Evolutionary conservation across 148 eudicot genomes (phyloP).

Genomic region (Rhododendron ovatum): DNA sequence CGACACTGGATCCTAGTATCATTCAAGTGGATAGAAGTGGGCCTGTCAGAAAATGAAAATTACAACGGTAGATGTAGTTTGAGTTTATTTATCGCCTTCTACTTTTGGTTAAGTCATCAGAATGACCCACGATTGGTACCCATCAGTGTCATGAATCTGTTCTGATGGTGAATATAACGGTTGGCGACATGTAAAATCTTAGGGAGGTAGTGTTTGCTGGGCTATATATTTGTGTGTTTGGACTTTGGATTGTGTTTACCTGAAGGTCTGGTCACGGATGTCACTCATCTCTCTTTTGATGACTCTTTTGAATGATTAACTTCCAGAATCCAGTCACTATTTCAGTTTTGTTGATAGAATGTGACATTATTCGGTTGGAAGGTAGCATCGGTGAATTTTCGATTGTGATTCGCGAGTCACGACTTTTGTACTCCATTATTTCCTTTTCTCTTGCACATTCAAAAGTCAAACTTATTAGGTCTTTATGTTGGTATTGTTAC

Average conservation of each 20-base stretch:
- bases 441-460: background rate
- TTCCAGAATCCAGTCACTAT: background rate
- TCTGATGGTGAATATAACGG: background rate
- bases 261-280: background rate
- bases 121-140: background rate
- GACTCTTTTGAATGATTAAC: background rate
- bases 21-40: slow-evolving; percentile 54
- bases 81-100: slow-evolving; percentile 2
- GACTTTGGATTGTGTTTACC: background rate
- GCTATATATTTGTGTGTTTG: background rate
- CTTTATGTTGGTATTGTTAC: background rate
- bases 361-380: background rate
- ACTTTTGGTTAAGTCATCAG: background rate
- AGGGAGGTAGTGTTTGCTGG: slow-evolving; percentile 11
- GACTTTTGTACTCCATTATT: background rate
- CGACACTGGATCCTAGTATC: slow-evolving; percentile 53
- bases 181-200: slow-evolving; percentile 1
- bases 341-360: background rate
- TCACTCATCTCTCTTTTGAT: background rate
- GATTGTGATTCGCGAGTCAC: background rate
- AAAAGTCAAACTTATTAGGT: background rate
- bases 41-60: slow-evolving; percentile 47
- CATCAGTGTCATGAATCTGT: slow-evolving; percentile 2
- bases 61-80: slow-evolving; percentile 10
- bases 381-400: too few species aligned